phyloP scores from a whole-genome alignment of 352 stramenopile species.

The Pythium brachiatum region DNA sequence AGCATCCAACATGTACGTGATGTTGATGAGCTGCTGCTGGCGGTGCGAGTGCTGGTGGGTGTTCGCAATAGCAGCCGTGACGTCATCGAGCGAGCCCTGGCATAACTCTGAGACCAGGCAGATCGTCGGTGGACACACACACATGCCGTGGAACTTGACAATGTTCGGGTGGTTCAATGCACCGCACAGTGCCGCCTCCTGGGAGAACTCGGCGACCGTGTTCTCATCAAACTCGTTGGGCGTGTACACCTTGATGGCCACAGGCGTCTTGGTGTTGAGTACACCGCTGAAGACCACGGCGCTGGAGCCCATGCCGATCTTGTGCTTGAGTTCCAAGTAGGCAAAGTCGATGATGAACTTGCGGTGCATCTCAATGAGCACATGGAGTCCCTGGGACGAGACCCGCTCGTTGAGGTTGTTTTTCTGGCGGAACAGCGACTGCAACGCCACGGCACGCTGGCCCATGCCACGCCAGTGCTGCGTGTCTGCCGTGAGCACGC shows the following conservation, averaged over 20 bases:
- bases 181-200: constrained; percentile 44
- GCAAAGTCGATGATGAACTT: constrained; percentile 55
- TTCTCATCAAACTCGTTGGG: constrained; percentile 39
- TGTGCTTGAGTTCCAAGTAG: constrained; percentile 34
- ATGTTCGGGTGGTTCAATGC: constrained; percentile 45
- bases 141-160: constrained; percentile 47
- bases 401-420: constrained; percentile 32
- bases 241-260: constrained; percentile 60
- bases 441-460: constrained; percentile 25
- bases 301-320: constrained; percentile 43
- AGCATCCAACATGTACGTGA: constrained; percentile 46
- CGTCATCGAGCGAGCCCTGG: constrained; percentile 37
- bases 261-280: constrained; percentile 28
- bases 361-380: constrained; percentile 44
- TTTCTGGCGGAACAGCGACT: constrained; percentile 28
- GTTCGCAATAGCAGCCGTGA: constrained; percentile 18
- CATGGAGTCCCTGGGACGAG: constrained; percentile 41
- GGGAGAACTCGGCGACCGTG: constrained; percentile 38
- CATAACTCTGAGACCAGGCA: constrained; percentile 53
- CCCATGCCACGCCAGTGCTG: constrained; percentile 33
- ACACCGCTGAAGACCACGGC: constrained; percentile 46
- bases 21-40: constrained; percentile 31
- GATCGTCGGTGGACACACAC: constrained; percentile 52
- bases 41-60: constrained; percentile 8
- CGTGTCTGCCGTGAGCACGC: constrained; percentile 35